A percentile compares a stretch with the other conserved stretches of the same genome.
Conservation (phyloP, 2,329 filamentous ascomycete species). For the Aaosphaeria arxii region DNA sequence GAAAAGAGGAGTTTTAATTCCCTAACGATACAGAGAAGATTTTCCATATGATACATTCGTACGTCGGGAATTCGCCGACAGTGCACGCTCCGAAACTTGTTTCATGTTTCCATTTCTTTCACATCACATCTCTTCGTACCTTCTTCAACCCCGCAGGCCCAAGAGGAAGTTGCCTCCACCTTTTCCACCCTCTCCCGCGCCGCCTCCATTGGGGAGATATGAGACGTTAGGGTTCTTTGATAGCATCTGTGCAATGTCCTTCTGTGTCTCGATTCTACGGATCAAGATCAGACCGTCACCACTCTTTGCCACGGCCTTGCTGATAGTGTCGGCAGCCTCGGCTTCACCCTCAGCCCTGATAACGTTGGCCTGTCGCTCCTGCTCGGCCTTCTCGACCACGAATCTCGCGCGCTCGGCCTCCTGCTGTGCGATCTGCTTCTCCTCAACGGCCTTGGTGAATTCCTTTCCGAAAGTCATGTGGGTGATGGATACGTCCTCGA, state of each 20-base stretch:
- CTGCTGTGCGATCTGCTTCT: constrained; percentile 99
- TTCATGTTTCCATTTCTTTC: not conserved
- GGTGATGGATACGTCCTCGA: constrained; percentile 98
- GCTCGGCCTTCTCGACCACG: constrained; percentile 97
- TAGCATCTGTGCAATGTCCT: constrained; percentile 90
- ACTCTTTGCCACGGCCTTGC: constrained; percentile 86
- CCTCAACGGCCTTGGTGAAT: constrained; percentile 97
- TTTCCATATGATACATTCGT: constrained; percentile 29
- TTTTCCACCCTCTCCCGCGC: constrained; percentile 55
- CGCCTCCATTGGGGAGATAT: constrained; percentile 75
- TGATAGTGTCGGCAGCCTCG: constrained; percentile 93
- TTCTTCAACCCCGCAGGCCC: constrained; percentile 54
- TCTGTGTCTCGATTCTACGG: constrained; percentile 92
- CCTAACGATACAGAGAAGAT: constrained; percentile 18
- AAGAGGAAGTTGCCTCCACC: constrained; percentile 64
- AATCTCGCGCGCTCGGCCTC: constrained; percentile 96
- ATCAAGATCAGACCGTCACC: constrained; percentile 95
- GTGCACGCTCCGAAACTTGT: constrained; percentile 15
- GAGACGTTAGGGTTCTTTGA: constrained; percentile 91
- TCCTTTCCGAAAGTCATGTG: constrained; percentile 99
- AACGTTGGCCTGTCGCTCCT: constrained; percentile 97
- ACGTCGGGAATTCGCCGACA: constrained; percentile 16
- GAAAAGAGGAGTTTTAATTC: too few relatives aligned
- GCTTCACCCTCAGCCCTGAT: constrained; percentile 98
- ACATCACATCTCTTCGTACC: not conserved